Percentiles rank a stretch among this genome's conserved stretches.
These are phyloP conservation scores for Coemansia sp. DNA, from an alignment of 192 early-diverging fungal genomes.

Conservation along the genomic window DNA sequence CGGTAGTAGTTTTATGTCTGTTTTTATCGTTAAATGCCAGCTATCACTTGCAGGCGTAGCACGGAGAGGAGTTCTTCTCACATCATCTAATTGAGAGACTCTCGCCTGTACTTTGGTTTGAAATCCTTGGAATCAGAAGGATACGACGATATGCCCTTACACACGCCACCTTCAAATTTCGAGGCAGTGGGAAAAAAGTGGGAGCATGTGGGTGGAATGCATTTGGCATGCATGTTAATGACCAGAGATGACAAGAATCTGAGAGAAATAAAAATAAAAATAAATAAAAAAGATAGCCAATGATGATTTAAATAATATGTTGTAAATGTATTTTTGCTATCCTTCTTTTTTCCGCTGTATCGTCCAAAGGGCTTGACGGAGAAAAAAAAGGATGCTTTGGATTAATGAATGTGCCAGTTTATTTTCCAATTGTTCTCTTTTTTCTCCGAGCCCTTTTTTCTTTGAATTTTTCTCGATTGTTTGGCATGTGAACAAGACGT, in stretches of 20 bases:
- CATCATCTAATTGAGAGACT: too few relatives aligned
- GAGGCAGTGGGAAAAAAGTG: background rate
- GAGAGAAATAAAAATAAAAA: background rate
- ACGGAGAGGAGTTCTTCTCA: too few relatives aligned
- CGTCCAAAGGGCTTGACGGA: background rate
- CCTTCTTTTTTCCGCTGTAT: background rate
- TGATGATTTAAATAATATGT: background rate
- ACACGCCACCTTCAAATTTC: too few relatives aligned
- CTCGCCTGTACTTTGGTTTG: too few relatives aligned
- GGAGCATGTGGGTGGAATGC: conserved; percentile 3
- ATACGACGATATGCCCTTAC: too few relatives aligned
- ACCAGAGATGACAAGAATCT: background rate
- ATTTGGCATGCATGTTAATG: background rate
- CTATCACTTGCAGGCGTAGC: too few relatives aligned
- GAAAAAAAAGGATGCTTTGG: background rate
- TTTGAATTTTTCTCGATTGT: background rate
- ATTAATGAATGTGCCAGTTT: background rate
- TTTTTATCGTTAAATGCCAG: too few relatives aligned
- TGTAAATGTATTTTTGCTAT: background rate
- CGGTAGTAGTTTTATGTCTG: too few relatives aligned
- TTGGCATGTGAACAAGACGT: background rate
- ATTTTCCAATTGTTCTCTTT: background rate
- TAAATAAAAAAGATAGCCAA: background rate
- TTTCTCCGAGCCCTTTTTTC: background rate
- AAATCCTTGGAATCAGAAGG: too few relatives aligned